These are phyloP conservation scores for Fusarium annulatum DNA, from an alignment of 2,329 filamentous ascomycete species.

Conservation along the genomic window DNA sequence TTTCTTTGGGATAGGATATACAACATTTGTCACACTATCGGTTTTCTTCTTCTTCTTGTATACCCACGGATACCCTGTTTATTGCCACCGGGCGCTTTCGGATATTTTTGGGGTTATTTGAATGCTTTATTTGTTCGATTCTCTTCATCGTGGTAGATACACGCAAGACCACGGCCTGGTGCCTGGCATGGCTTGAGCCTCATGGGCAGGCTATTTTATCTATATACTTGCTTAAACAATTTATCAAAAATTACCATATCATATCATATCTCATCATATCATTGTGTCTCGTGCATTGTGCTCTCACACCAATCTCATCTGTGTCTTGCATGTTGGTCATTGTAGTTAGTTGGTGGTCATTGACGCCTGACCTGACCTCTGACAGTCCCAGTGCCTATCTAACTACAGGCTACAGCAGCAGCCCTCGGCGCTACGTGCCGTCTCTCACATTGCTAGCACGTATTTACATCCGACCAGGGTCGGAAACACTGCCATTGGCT, in stretches of 20 bases:
- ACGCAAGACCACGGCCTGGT: conserved; percentile 38
- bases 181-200: conserved; percentile 22
- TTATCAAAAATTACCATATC: not conserved
- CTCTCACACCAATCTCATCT: not conserved
- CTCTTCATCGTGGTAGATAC: conserved; percentile 26
- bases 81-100: conserved; percentile 27
- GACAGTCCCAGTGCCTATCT: not conserved
- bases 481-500: conserved; percentile 7
- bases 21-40: not conserved
- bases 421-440: conserved; percentile 30
- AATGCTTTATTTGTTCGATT: conserved; percentile 4
- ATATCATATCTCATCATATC: not conserved
- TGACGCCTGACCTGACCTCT: conserved; percentile 13
- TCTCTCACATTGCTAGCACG: conserved; percentile 28
- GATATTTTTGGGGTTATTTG: conserved; percentile 8
- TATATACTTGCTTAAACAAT: not conserved
- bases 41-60: conserved; percentile 23
- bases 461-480: conserved; percentile 15
- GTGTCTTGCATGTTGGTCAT: conserved; percentile 7
- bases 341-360: conserved; percentile 5
- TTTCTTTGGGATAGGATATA: conserved; percentile 6
- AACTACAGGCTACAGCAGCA: conserved; percentile 1
- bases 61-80: conserved; percentile 35
- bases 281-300: not conserved
- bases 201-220: conserved; percentile 10